phyloP scores from a whole-genome alignment of 768 basidiomycete species.

The Russula sp. region DNA sequence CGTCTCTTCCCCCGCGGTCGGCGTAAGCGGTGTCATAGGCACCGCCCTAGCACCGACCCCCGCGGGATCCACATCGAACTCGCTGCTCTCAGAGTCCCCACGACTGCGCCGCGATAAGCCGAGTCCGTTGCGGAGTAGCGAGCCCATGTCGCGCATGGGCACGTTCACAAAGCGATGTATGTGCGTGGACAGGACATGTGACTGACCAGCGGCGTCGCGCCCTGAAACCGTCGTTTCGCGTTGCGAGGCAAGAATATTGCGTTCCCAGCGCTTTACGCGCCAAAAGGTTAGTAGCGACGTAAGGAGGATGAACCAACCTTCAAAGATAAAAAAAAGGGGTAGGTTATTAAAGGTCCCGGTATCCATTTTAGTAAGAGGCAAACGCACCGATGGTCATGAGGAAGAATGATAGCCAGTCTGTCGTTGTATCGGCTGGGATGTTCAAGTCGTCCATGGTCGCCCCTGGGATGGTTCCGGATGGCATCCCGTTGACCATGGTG shows the following conservation, averaged over 20 bases:
- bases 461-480: conserved; percentile 21
- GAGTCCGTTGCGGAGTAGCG: conserved; percentile 36
- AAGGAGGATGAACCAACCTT: conserved; percentile 83
- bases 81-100: conserved; percentile 17
- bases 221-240: conserved; percentile 35
- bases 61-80: not conserved
- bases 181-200: conserved; percentile 29
- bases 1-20: conserved; percentile 23
- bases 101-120: conserved; percentile 30
- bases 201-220: conserved; percentile 31
- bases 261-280: conserved; percentile 88
- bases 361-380: not conserved
- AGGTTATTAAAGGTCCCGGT: not conserved
- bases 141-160: conserved; percentile 33
- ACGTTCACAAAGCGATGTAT: conserved; percentile 35
- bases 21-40: conserved; percentile 14
- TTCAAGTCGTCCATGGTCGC: conserved; percentile 24
- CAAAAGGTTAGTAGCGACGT: conserved; percentile 89
- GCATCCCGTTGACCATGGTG: conserved; percentile 29
- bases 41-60: conserved; percentile 17
- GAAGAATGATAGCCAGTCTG: conserved; percentile 94
- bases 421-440: conserved; percentile 53
- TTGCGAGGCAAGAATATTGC: conserved; percentile 64
- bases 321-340: not conserved
- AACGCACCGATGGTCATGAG: conserved; percentile 80